Conservation (phyloP, 257 asterid species). For the Nicotiana undulata region DNA sequence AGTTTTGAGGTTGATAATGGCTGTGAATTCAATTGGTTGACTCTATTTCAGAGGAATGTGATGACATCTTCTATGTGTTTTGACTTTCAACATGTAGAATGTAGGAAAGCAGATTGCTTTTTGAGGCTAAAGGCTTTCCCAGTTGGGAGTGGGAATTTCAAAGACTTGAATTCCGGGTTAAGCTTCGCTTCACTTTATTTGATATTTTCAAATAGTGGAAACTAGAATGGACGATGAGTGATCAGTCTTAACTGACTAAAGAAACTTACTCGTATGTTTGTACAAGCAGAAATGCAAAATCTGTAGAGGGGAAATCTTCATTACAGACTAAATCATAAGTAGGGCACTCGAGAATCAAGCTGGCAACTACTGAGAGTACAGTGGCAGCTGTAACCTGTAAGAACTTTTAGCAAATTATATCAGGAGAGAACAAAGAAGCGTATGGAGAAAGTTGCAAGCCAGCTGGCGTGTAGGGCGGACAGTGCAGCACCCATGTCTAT, state of each 20-base stretch:
- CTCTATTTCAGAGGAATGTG: background rate
- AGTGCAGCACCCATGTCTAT: background rate
- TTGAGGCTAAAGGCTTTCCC: background rate
- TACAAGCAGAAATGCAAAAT: background rate
- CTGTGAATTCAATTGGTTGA: background rate
- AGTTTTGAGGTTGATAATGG: background rate
- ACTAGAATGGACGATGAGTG: background rate
- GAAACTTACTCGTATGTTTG: background rate
- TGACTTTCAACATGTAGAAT: background rate
- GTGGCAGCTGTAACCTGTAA: background rate
- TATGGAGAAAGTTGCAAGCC: background rate
- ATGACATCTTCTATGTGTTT: background rate
- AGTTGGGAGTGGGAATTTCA: background rate
- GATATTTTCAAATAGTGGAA: background rate
- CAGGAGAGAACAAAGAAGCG: background rate
- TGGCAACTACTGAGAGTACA: background rate
- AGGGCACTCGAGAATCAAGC: background rate
- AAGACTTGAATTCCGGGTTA: background rate
- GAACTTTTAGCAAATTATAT: background rate
- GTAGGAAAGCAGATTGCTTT: background rate
- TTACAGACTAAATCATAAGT: background rate
- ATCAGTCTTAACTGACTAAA: background rate
- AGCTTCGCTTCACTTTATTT: background rate
- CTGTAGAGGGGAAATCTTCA: background rate
- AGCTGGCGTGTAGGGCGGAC: background rate